Base-by-base conservation (phyloP, 768 basidiomycete genomes). In the Lentinula sp. region DNA sequence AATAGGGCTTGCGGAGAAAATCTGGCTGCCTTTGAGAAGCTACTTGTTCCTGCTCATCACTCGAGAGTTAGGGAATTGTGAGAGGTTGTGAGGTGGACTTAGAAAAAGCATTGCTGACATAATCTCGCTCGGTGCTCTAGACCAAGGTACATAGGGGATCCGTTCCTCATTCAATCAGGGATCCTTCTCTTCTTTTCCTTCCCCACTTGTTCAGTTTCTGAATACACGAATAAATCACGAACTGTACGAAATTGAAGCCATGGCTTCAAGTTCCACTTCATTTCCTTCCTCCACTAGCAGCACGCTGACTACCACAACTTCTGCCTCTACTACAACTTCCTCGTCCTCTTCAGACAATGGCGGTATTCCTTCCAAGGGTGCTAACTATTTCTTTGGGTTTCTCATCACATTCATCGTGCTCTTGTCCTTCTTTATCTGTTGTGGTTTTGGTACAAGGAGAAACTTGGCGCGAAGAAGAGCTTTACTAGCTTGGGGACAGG, bases 321-420 rank as follows among this genome's bases (percentile, higher is more conserved):
- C 39, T 16, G 57, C 57, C 16, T 51, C 59, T 42, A 11, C 59
- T 13, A 5, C 49, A 11, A 16, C 46, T 59, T 46, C 59, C 21
- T 43, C 59, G 5, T 42, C 59, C 21, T 21, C 28, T 5, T 59
- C 58, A 8, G 32, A 18, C 18, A 32, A 34, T 23, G 18, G 32
- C 10, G 55, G 55, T 7, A 42, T 45, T 8, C 63, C 63, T 61
- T 61, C 65, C 37, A 72, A 73, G 39, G 75, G 77, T 6, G 75
- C 78, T 21, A 79, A 71, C 63, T 79, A 80, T 66, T 81, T 81
- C 68, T 80, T 81, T 61, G 81, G 81, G 3, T 81, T 83, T 63
- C 76, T 83, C 63, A 76, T 81, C 66, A 74, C 79, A 23, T 79
- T 83, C 64, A 71, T 79, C 61, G 72, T 75, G 1, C 73, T 82